Evolutionary conservation across 257 asterid genomes (phyloP).

Genomic region (Fraxinus quadrangulata): DNA sequence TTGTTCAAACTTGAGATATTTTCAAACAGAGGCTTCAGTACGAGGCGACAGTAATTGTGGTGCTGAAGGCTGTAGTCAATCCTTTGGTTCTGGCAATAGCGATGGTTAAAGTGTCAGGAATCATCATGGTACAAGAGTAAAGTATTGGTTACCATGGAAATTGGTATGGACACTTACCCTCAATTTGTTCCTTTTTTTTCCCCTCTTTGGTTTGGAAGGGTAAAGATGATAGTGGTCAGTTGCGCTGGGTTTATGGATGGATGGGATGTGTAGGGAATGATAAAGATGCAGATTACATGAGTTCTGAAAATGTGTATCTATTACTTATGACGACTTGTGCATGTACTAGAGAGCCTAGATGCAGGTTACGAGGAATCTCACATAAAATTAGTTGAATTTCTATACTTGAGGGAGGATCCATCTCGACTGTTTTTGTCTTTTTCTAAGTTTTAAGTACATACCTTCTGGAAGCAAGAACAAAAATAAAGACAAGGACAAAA

Average conservation of each 20-base stretch:
- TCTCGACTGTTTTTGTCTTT: background rate
- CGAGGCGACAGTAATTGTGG: background rate
- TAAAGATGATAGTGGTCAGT: background rate
- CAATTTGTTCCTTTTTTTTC: background rate
- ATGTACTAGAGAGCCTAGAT: background rate
- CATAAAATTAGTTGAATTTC: background rate
- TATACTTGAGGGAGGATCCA: background rate
- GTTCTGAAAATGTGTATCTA: background rate
- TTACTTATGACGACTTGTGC: background rate
- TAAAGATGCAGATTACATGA: background rate
- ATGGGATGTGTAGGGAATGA: background rate
- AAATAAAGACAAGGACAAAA: background rate
- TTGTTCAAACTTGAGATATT: background rate
- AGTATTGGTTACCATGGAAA: background rate
- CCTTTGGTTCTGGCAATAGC: background rate
- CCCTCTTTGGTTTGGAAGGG: background rate
- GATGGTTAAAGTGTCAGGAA: background rate
- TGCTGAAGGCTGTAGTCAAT: background rate
- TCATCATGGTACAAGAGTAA: background rate
- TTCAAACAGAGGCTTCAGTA: background rate
- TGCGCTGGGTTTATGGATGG: background rate
- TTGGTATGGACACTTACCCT: background rate
- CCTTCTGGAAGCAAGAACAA: background rate
- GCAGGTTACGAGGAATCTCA: background rate
- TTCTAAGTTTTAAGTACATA: background rate